Evolutionary conservation across 805 yeast species (phyloP).

Genomic region (Lachancea thermotolerans): DNA sequence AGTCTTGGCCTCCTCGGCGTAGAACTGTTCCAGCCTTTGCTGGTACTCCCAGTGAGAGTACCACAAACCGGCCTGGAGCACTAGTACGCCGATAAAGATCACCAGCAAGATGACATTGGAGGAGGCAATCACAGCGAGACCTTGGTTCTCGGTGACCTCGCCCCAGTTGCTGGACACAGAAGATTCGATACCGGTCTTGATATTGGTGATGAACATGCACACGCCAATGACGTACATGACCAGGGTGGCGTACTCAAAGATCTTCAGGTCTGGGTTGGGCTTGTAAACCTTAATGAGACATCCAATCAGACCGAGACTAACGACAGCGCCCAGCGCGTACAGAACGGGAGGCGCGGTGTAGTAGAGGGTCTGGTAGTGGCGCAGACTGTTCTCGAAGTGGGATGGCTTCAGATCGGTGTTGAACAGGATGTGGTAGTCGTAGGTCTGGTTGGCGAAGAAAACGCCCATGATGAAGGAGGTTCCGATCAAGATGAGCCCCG

Average conservation of each 20-base stretch:
- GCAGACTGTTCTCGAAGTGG: slow-evolving; percentile 55
- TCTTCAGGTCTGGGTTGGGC: slow-evolving; percentile 77
- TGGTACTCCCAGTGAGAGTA: slow-evolving; percentile 65
- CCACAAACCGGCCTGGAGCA: slow-evolving; percentile 83
- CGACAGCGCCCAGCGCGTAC: slow-evolving; percentile 52
- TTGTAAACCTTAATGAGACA: slow-evolving; percentile 71
- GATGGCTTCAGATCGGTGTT: slow-evolving; percentile 40
- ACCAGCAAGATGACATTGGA: slow-evolving; percentile 70
- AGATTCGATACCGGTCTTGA: slow-evolving; percentile 71
- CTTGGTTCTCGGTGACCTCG: slow-evolving; percentile 80
- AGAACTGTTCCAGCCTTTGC: slow-evolving; percentile 31
- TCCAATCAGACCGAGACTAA: slow-evolving; percentile 65
- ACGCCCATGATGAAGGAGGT: slow-evolving; percentile 78
- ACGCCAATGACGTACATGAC: slow-evolving; percentile 65
- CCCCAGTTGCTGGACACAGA: slow-evolving; percentile 81
- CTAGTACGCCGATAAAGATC: slow-evolving; percentile 67
- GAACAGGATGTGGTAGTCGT: slow-evolving; percentile 75
- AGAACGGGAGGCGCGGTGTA: slow-evolving; percentile 41
- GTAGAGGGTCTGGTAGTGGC: slow-evolving; percentile 74
- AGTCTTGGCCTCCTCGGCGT: slow-evolving; percentile 27
- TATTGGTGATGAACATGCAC: slow-evolving; percentile 78
- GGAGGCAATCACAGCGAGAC: slow-evolving; percentile 88
- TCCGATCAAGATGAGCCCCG: slow-evolving; percentile 32
- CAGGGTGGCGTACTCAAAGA: slow-evolving; percentile 85
- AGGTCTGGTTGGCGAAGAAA: slow-evolving; percentile 70